Percentiles rank a stretch among this genome's conserved stretches.
phyloP scores from a whole-genome alignment of 371 early-diverging fungal species.

The Coemansia linderi region DNA sequence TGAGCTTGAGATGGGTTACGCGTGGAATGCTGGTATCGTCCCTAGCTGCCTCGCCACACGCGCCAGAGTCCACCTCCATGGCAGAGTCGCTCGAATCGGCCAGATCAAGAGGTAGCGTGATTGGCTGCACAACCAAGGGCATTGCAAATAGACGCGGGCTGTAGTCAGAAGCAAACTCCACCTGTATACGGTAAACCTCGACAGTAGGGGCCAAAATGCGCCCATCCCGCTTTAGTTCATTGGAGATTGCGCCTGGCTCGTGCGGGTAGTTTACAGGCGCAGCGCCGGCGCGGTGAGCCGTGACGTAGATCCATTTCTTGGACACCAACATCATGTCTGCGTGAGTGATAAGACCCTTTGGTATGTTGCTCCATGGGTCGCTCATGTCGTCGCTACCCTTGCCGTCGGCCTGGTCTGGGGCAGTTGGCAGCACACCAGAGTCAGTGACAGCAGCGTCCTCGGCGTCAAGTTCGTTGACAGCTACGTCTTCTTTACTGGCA shows the following conservation, averaged over 20 bases:
- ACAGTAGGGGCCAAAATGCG: conserved; percentile 37
- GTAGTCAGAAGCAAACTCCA: conserved; percentile 52
- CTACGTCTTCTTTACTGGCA: background rate
- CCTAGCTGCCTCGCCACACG: background rate
- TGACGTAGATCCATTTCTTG: conserved; percentile 50
- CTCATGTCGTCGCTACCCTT: conserved; percentile 4
- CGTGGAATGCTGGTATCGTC: conserved; percentile 16
- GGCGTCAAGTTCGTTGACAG: background rate
- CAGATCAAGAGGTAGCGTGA: conserved; percentile 15
- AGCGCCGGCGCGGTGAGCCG: conserved; percentile 44
- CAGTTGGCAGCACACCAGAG: background rate
- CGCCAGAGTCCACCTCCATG: conserved; percentile 4
- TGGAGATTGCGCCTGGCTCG: conserved; percentile 40
- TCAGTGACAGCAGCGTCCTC: background rate
- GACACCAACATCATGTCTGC: conserved; percentile 54
- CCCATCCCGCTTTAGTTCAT: conserved; percentile 27
- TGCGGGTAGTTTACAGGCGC: conserved; percentile 36
- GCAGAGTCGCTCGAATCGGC: conserved; percentile 1
- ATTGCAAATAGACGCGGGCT: conserved; percentile 50
- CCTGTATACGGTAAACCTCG: conserved; percentile 48
- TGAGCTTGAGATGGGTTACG: conserved; percentile 48
- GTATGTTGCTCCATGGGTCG: conserved; percentile 46
- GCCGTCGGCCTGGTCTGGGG: background rate
- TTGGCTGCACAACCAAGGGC: conserved; percentile 46
- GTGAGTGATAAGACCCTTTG: conserved; percentile 43